A percentile compares a stretch with the other conserved stretches of the same genome.
Evolutionary conservation across 306 rosid genomes (phyloP).

Genomic region (cucumber (Cucumis sativus)): DNA sequence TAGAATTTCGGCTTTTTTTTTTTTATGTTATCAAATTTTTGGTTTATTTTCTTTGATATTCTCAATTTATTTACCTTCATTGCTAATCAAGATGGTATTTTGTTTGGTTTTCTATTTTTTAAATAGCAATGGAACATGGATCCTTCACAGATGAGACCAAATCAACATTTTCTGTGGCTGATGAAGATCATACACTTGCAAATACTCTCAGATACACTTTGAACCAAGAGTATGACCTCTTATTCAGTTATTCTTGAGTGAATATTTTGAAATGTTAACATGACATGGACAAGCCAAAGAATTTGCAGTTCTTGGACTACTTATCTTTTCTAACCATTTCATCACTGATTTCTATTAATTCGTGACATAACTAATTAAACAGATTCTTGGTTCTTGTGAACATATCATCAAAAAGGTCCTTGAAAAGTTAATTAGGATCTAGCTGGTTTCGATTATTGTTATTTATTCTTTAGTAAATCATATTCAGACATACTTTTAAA

Average conservation of each 20-base stretch:
- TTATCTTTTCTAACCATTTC: background rate
- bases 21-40: background rate
- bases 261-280: background rate
- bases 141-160: conserved; percentile 39
- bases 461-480: background rate
- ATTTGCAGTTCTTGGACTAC: too few species aligned
- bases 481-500: background rate
- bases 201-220: conserved; percentile 51
- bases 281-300: too few species aligned
- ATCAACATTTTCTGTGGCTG: conserved; percentile 50
- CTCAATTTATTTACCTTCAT: background rate
- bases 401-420: too few species aligned
- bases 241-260: background rate
- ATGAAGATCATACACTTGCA: conserved; percentile 73
- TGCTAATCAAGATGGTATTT: background rate
- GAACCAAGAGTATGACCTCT: conserved; percentile 58
- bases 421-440: background rate
- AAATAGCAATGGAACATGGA: conserved; percentile 45
- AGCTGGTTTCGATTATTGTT: too few species aligned
- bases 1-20: background rate
- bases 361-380: background rate
- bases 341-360: background rate
- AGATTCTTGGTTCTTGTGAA: background rate
- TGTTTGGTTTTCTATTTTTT: background rate
- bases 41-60: background rate